Conservation (phyloP, 441 rosid species). For the Syzygium syzygioides region DNA sequence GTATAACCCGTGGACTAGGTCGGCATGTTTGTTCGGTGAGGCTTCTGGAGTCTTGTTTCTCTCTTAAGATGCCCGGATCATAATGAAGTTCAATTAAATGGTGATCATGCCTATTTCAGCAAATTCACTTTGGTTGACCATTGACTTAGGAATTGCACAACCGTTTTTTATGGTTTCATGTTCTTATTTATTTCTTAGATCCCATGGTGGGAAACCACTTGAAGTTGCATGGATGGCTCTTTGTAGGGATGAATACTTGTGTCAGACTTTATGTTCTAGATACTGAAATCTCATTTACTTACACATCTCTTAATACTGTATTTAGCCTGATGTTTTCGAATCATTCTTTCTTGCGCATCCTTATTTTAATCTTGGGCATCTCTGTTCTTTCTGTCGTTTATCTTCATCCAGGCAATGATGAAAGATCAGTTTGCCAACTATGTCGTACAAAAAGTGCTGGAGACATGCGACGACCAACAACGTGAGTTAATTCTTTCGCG, state of each 20-base stretch:
- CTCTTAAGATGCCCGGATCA: neutral
- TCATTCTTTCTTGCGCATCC: neutral
- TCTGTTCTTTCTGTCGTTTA: neutral
- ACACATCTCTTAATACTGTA: neutral
- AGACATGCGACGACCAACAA: slow-evolving; percentile 91
- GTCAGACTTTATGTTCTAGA: neutral
- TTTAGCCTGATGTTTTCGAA: neutral
- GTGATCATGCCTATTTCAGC: neutral
- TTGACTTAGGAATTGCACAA: neutral
- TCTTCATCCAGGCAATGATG: slow-evolving; percentile 82
- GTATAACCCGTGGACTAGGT: neutral
- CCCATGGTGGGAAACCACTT: neutral
- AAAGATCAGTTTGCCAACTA: slow-evolving; percentile 98
- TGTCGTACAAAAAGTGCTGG: slow-evolving; percentile 92
- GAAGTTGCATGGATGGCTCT: neutral
- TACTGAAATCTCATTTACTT: neutral
- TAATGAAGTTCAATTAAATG: neutral
- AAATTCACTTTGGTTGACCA: neutral
- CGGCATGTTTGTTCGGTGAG: neutral
- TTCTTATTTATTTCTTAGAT: neutral
- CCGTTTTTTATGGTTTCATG: neutral
- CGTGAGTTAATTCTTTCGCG: slow-evolving; percentile 90
- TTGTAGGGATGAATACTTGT: neutral
- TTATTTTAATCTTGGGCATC: neutral
- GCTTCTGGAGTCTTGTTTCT: neutral